Evolutionary conservation across 176 grass and related monocot species (phyloP), one percentile per base, ranked within the genome.

Genomic region (Tuctoria greenei): DNA sequence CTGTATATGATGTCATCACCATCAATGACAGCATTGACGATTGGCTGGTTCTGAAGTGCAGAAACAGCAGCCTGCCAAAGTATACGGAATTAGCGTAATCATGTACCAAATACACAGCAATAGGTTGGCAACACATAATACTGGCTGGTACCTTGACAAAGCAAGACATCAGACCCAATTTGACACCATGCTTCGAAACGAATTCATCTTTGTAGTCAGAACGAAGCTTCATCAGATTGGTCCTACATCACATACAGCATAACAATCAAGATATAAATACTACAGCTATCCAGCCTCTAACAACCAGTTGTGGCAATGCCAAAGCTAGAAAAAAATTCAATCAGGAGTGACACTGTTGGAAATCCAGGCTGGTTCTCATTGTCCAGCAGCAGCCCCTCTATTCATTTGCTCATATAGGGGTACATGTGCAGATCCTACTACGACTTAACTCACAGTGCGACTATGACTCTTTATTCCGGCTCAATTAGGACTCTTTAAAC

Each of bases 201-300:
- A 99, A 99, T 61, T 89, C 95, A 84, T 99, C 95, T 74, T 99
- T 99, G 27, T 99, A 99, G 28, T 95, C 95, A 77, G 92, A 95
- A 60, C 95, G 82, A 2, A 99, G 89, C 80, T 99, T 99, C 95
- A 95, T 99, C 85, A 99, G 77, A 85, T 99, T 99, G 23, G 95
- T 99, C 95, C 95, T 97, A 54, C 64, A 65, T 21, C 39, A 44
- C 11, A 71, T 79, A 62, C 13, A 37, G 34, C 18, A 25, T 39
- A 64, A 72, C 0, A 40, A 13, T 38, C 7, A 75, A 23, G 10
- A 64, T 23, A 64, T 46, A 21, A 72, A 42, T 6, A 69, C 15
- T 27, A 7, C 26, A 69, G 25, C 64, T 31, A 69, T 62, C 28
- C 2, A 69, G 6, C 27, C 8, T 47, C 10, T 4, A 41, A 31